A percentile compares a stretch with the other conserved stretches of the same genome.
These are phyloP conservation scores for Darksidea phi DNA, from an alignment of 495 filamentous ascomycete genomes.

Conservation along the genomic window DNA sequence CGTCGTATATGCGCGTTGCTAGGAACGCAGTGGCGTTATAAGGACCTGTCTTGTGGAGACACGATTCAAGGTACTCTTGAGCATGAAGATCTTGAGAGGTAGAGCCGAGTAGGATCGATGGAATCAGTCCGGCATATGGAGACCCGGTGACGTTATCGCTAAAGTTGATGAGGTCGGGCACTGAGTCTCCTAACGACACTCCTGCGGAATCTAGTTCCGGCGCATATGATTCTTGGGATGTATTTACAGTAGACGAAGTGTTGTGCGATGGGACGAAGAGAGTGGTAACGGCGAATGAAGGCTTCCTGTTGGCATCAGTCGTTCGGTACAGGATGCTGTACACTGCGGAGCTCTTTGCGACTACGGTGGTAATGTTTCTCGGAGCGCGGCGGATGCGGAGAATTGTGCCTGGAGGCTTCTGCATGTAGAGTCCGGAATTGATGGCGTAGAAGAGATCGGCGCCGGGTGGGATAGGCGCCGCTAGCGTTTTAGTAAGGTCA, in stretches of 20 bases:
- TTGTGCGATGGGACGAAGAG: slow-evolving; percentile 45
- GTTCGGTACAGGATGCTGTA: slow-evolving; percentile 56
- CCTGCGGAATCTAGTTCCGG: slow-evolving; percentile 54
- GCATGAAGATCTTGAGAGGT: slow-evolving; percentile 24
- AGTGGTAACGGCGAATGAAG: slow-evolving; percentile 53
- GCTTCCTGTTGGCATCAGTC: slow-evolving; percentile 47
- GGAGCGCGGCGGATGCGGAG: slow-evolving; percentile 49
- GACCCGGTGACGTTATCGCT: slow-evolving; percentile 33
- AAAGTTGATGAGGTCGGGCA: slow-evolving; percentile 39
- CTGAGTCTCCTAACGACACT: slow-evolving; percentile 51
- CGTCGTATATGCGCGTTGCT: slow-evolving; percentile 33
- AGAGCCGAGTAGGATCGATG: slow-evolving; percentile 13
- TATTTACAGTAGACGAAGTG: not conserved
- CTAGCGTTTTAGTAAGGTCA: too few species aligned
- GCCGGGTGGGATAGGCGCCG: slow-evolving; percentile 38
- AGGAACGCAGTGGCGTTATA: slow-evolving; percentile 40
- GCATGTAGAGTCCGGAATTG: slow-evolving; percentile 46
- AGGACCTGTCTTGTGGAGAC: slow-evolving; percentile 24
- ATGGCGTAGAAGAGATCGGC: slow-evolving; percentile 52
- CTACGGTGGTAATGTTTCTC: slow-evolving; percentile 42
- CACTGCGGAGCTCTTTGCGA: slow-evolving; percentile 31
- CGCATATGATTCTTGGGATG: slow-evolving; percentile 50
- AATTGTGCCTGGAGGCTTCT: slow-evolving; percentile 45
- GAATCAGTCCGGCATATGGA: slow-evolving; percentile 24
- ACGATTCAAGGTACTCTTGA: slow-evolving; percentile 17